These are phyloP conservation scores for Scheffersomyces coipomensis DNA, from an alignment of 805 yeast genomes.

Conservation along the genomic window DNA sequence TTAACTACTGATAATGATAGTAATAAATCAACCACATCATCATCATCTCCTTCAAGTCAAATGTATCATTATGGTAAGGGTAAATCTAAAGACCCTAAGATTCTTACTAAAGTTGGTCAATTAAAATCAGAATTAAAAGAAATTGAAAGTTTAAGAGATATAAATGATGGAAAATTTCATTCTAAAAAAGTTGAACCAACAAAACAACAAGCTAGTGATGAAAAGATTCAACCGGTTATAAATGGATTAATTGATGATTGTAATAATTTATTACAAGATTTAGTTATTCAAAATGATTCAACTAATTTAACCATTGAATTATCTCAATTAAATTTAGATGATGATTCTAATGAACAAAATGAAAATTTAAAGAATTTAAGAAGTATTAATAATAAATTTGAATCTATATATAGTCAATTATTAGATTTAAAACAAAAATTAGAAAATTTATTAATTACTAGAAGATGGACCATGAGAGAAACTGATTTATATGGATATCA, in stretches of 20 bases:
- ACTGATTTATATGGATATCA: slow-evolving; percentile 90
- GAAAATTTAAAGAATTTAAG: slow-evolving; percentile 9
- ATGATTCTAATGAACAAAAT: slow-evolving; percentile 26
- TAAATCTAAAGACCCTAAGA: slow-evolving; percentile 1
- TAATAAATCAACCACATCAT: neutral
- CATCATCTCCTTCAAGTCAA: slow-evolving; percentile 2
- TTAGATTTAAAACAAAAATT: slow-evolving; percentile 66
- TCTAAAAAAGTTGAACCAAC: slow-evolving; percentile 6
- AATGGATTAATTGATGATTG: slow-evolving; percentile 85
- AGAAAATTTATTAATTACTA: slow-evolving; percentile 82
- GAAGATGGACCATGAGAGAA: slow-evolving; percentile 97
- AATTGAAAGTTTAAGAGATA: slow-evolving; percentile 45
- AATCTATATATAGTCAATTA: slow-evolving; percentile 64
- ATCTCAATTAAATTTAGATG: slow-evolving; percentile 1
- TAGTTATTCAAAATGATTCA: slow-evolving; percentile 7
- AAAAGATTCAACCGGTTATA: slow-evolving; percentile 45
- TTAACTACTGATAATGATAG: slow-evolving; percentile 18
- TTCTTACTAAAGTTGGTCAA: slow-evolving; percentile 12
- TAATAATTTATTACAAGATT: slow-evolving; percentile 68
- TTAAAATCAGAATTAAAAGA: slow-evolving; percentile 23
- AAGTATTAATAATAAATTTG: slow-evolving; percentile 14
- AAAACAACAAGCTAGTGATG: slow-evolving; percentile 5
- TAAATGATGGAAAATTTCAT: slow-evolving; percentile 50
- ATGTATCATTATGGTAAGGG: neutral
- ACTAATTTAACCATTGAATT: slow-evolving; percentile 2